These are phyloP conservation scores for Eimeria maxima DNA, from an alignment of 169 alveolate genomes.

Conservation along the genomic window DNA sequence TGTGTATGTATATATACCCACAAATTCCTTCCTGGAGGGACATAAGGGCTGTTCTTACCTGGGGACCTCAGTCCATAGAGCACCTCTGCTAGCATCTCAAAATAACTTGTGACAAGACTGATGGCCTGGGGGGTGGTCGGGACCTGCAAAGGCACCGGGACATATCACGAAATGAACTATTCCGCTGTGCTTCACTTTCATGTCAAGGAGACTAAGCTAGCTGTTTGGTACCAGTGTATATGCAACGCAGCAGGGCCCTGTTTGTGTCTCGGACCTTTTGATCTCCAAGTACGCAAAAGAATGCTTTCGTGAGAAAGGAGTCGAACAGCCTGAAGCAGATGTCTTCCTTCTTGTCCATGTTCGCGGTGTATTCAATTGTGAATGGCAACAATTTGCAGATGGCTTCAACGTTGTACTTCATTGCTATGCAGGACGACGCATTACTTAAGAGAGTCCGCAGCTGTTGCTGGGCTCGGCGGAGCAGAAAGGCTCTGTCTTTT, in stretches of 20 bases:
- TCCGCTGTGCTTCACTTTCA: not conserved
- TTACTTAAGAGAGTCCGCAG: not conserved
- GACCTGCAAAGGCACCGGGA: not conserved
- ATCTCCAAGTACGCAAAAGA: conserved; percentile 41
- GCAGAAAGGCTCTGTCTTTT: not conserved
- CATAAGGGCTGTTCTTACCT: not conserved
- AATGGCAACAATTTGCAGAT: conserved; percentile 38
- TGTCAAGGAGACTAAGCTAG: not conserved
- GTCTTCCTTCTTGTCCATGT: not conserved
- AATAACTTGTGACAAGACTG: not conserved
- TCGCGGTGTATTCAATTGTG: not conserved
- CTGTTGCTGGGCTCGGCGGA: not conserved
- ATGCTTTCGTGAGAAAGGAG: conserved; percentile 39
- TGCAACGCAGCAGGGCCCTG: not conserved
- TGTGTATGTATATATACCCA: too few relatives aligned
- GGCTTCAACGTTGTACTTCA: conserved; percentile 52
- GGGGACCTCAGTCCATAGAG: conserved; percentile 15
- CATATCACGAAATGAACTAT: not conserved
- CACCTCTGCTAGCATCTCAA: not conserved
- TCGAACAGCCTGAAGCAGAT: conserved; percentile 39
- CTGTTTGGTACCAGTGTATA: not conserved
- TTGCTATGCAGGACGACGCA: conserved; percentile 24
- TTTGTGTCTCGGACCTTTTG: not conserved
- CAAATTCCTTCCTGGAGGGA: too few relatives aligned
- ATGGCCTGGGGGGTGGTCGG: not conserved